phyloP scores from a whole-genome alignment of 257 asterid genomes.

The Anisodus tanguticus region DNA sequence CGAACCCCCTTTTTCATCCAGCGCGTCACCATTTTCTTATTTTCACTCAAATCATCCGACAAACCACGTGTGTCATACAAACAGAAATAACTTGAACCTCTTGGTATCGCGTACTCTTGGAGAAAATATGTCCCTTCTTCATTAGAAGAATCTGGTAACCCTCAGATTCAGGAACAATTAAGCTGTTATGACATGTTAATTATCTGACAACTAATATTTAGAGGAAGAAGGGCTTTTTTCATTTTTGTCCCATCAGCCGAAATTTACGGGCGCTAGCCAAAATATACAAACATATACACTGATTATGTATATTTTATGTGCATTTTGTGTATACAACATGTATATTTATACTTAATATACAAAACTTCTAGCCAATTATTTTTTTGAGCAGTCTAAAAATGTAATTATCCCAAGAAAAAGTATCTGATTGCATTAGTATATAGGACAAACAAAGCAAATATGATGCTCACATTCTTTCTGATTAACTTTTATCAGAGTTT shows the following conservation, averaged over 20 bases:
- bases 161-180: constrained; percentile 17
- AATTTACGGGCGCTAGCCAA: no score
- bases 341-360: no score
- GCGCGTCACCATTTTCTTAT: constrained; percentile 42
- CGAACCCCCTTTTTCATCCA: constrained; percentile 81
- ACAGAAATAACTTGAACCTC: constrained; percentile 60
- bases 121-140: constrained; percentile 74
- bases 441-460: constrained; percentile 6
- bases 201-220: not conserved
- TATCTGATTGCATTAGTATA: not conserved
- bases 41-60: constrained; percentile 54
- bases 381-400: no score
- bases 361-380: no score
- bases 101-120: constrained; percentile 68
- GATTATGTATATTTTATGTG: no score
- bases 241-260: no score
- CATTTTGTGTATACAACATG: no score
- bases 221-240: not conserved
- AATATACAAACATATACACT: no score
- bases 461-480: not conserved
- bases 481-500: not conserved
- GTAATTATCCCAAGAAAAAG: no score
- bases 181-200: constrained; percentile 21
- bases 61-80: constrained; percentile 74
- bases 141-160: constrained; percentile 50